Conservation (phyloP, 768 basidiomycete species). For the Leucogyrophana mollusca region DNA sequence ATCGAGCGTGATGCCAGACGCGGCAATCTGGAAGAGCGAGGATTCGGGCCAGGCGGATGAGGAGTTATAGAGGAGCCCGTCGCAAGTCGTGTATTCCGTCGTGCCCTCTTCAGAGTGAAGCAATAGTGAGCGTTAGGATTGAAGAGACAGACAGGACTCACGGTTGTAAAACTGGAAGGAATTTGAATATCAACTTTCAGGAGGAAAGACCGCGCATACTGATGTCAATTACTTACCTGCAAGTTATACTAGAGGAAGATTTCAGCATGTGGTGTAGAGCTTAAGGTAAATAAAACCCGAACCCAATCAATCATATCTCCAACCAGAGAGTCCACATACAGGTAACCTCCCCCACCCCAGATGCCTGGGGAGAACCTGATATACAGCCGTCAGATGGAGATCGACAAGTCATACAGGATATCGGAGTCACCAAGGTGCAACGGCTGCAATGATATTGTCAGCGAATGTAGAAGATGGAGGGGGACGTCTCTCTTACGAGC, state of each 20-base stretch:
- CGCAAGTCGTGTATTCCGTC: slow-evolving; percentile 63
- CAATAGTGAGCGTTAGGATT: not conserved
- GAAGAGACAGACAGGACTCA: slow-evolving; percentile 8
- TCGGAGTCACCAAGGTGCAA: slow-evolving; percentile 35
- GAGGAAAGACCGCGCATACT: not conserved
- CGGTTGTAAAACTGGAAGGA: slow-evolving; percentile 27
- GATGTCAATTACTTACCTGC: slow-evolving; percentile 36
- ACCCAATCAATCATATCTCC: slow-evolving; percentile 43
- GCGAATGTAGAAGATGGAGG: not conserved
- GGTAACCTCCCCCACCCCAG: slow-evolving; percentile 38
- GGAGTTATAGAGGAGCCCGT: slow-evolving; percentile 55
- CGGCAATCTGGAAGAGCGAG: slow-evolving; percentile 54
- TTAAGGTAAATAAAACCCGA: not conserved
- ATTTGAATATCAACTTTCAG: not conserved
- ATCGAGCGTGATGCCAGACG: slow-evolving; percentile 40
- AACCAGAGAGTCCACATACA: slow-evolving; percentile 33
- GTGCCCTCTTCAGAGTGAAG: slow-evolving; percentile 45
- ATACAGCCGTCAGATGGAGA: too few relatives aligned
- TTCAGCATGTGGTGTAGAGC: not conserved
- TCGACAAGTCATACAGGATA: not conserved
- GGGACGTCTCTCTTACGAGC: slow-evolving; percentile 27
- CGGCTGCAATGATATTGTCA: slow-evolving; percentile 22
- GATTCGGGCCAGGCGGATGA: slow-evolving; percentile 62
- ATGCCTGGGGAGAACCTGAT: slow-evolving; percentile 30
- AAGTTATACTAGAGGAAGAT: slow-evolving; percentile 34